These are phyloP conservation scores for Pyrenula aspistea DNA, from an alignment of 495 filamentous ascomycete species.

Conservation along the genomic window DNA sequence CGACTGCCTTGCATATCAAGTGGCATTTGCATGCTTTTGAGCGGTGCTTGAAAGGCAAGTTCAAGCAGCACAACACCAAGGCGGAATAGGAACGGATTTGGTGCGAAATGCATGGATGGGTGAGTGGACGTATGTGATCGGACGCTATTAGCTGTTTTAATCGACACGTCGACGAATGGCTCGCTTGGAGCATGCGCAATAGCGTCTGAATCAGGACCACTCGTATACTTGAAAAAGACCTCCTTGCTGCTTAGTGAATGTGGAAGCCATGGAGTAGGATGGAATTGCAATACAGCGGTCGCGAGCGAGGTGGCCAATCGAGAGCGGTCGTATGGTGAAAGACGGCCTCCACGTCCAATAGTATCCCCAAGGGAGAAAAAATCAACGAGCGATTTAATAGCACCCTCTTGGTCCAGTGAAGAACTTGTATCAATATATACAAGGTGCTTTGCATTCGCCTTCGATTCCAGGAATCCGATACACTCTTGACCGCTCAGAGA, in stretches of 20 bases:
- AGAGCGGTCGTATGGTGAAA: slow-evolving; percentile 7
- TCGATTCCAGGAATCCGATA: slow-evolving; percentile 9
- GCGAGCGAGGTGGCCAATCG: slow-evolving; percentile 21
- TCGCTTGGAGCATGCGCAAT: neutral
- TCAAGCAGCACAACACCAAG: slow-evolving; percentile 19
- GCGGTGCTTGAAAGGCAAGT: slow-evolving; percentile 10
- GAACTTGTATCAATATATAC: slow-evolving; percentile 7
- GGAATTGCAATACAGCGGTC: slow-evolving; percentile 22
- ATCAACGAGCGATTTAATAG: neutral
- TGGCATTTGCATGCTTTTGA: slow-evolving; percentile 8
- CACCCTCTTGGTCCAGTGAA: neutral
- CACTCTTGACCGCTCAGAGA: neutral
- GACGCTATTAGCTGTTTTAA: neutral
- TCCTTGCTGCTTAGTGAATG: slow-evolving; percentile 19
- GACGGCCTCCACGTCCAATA: neutral
- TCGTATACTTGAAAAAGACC: slow-evolving; percentile 17
- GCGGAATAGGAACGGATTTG: slow-evolving; percentile 15
- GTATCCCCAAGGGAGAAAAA: neutral
- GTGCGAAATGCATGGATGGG: slow-evolving; percentile 1
- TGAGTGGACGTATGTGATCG: neutral
- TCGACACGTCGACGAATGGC: neutral
- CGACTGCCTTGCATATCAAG: slow-evolving; percentile 4
- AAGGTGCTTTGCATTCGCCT: slow-evolving; percentile 7
- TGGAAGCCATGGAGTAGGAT: slow-evolving; percentile 22
- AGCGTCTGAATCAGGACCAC: no score